Evolutionary conservation across 768 basidiomycete species (phyloP).

Genomic region (Scleroderma bovista): DNA sequence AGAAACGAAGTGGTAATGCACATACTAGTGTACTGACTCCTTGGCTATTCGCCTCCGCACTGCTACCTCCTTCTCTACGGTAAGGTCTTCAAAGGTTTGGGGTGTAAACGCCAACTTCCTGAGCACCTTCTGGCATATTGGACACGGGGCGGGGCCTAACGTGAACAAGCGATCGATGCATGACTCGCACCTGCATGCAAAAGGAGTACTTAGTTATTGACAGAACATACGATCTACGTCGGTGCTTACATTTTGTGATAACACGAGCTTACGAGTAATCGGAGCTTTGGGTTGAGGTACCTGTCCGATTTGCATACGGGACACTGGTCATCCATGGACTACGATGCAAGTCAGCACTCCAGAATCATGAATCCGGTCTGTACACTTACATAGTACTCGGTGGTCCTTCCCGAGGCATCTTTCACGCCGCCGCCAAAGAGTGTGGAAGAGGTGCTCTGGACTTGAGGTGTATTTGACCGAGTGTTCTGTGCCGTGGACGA

Average conservation of each 20-base stretch:
- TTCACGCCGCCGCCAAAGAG: slow-evolving; percentile 82
- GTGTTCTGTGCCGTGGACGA: slow-evolving; percentile 40
- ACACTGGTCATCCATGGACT: slow-evolving; percentile 93
- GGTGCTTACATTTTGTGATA: slow-evolving; percentile 91
- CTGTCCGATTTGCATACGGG: slow-evolving; percentile 97
- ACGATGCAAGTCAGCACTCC: slow-evolving; percentile 7
- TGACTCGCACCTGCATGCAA: slow-evolving; percentile 84
- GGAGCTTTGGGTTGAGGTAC: slow-evolving; percentile 90
- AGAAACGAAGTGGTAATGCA: neutral
- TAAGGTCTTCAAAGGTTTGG: slow-evolving; percentile 90
- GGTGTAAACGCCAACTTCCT: slow-evolving; percentile 93
- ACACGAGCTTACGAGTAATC: slow-evolving; percentile 91
- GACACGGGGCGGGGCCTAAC: slow-evolving; percentile 93
- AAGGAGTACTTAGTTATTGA: slow-evolving; percentile 6
- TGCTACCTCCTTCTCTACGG: slow-evolving; percentile 92
- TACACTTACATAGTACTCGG: slow-evolving; percentile 70
- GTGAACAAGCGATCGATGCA: slow-evolving; percentile 97
- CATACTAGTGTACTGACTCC: slow-evolving; percentile 49
- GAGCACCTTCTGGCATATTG: slow-evolving; percentile 81
- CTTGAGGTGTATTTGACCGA: slow-evolving; percentile 60
- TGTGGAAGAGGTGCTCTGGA: slow-evolving; percentile 68
- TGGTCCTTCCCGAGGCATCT: slow-evolving; percentile 75
- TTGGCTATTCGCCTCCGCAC: slow-evolving; percentile 82
- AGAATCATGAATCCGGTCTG: neutral
- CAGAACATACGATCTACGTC: neutral